Evolutionary conservation across 2,329 filamentous ascomycete genomes (phyloP).

Genomic region (Apiospora hydei): DNA sequence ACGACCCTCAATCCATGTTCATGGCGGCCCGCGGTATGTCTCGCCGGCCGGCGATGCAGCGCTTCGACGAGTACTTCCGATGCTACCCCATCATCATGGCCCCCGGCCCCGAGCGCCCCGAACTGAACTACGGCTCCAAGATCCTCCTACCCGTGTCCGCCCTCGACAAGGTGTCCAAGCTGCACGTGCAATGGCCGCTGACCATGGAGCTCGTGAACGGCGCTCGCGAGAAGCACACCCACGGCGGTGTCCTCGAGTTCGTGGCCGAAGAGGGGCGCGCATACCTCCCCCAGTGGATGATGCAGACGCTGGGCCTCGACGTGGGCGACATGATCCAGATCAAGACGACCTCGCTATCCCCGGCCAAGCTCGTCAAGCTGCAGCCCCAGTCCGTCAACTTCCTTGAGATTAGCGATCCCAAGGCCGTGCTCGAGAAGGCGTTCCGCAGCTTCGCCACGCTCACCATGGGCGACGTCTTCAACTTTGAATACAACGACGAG

Average conservation of each 20-base stretch:
- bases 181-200: conserved; percentile 97
- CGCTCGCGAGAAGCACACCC: conserved; percentile 78
- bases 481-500: conserved; percentile 95
- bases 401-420: conserved; percentile 95
- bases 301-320: conserved; percentile 89
- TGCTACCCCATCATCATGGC: conserved; percentile 97
- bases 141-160: conserved; percentile 97
- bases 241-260: conserved; percentile 96
- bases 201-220: conserved; percentile 96
- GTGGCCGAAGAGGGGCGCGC: conserved; percentile 96
- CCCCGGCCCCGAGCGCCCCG: conserved; percentile 84
- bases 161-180: conserved; percentile 91
- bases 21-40: conserved; percentile 52
- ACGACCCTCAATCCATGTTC: conserved; percentile 57
- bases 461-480: conserved; percentile 93
- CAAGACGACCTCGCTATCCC: conserved; percentile 90
- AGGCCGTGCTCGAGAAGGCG: conserved; percentile 94
- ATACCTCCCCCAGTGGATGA: conserved; percentile 97
- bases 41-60: conserved; percentile 65
- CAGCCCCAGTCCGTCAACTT: conserved; percentile 94
- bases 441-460: conserved; percentile 96
- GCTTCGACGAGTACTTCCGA: conserved; percentile 98
- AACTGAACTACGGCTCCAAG: conserved; percentile 96
- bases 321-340: conserved; percentile 94
- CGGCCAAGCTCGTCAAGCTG: conserved; percentile 92